Percentiles rank a stretch among this genome's conserved stretches.
Evolutionary conservation across 805 yeast species (phyloP).

Genomic region (Candida saitoana): DNA sequence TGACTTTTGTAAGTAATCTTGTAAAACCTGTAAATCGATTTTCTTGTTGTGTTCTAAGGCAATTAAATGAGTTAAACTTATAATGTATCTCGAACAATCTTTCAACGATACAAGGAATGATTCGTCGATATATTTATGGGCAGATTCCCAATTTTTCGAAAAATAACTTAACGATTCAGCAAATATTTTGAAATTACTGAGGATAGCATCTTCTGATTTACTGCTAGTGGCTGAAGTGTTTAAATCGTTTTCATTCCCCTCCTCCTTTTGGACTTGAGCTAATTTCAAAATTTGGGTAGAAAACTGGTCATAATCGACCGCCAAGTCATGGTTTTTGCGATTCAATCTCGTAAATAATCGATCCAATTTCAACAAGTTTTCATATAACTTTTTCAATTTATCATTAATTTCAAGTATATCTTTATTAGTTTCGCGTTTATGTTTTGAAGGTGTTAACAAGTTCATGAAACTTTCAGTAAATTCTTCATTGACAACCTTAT

Average conservation of each 20-base stretch:
- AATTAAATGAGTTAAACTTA: conserved; percentile 50
- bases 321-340: conserved; percentile 67
- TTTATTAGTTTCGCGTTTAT: conserved; percentile 72
- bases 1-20: conserved; percentile 72
- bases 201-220: conserved; percentile 13
- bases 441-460: conserved; percentile 72
- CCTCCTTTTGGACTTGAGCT: conserved; percentile 38
- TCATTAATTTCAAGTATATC: conserved; percentile 61
- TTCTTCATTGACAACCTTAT: conserved; percentile 55
- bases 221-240: background rate
- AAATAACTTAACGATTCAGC: conserved; percentile 35
- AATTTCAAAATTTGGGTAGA: conserved; percentile 66
- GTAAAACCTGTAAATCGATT: conserved; percentile 82
- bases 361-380: conserved; percentile 75
- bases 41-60: conserved; percentile 88
- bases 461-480: conserved; percentile 91
- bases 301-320: conserved; percentile 69
- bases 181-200: conserved; percentile 32
- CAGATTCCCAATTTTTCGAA: conserved; percentile 36
- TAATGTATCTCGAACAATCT: conserved; percentile 74
- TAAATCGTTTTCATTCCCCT: conserved; percentile 3
- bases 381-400: conserved; percentile 77
- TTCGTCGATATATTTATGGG: conserved; percentile 59
- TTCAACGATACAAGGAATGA: conserved; percentile 77
- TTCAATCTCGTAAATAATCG: conserved; percentile 69